Conservation (phyloP, 257 asterid genomes). For the Solanum tarijense region DNA sequence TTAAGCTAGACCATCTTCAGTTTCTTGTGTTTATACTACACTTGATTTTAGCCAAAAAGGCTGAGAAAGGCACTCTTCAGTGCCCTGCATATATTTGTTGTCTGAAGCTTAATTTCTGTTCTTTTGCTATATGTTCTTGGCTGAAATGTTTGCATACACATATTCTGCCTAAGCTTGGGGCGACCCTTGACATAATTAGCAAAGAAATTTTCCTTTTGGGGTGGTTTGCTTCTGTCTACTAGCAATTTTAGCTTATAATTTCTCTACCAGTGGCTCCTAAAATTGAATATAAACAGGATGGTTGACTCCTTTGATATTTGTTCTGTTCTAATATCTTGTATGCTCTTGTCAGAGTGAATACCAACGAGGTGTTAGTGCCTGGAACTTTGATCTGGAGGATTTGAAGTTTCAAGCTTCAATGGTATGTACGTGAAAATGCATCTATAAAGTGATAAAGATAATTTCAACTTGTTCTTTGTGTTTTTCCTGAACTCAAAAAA, state of each 20-base stretch:
- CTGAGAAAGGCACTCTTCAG: conserved; percentile 8
- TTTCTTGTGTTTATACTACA: background rate
- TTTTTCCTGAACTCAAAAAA: background rate
- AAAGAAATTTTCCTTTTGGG: background rate
- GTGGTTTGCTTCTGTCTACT: background rate
- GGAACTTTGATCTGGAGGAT: conserved; percentile 97
- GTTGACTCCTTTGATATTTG: background rate
- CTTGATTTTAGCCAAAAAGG: conserved; percentile 12
- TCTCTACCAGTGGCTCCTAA: background rate
- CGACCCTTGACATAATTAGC: background rate
- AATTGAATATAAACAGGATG: background rate
- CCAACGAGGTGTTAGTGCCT: conserved; percentile 98
- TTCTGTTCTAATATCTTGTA: background rate
- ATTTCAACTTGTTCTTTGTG: background rate
- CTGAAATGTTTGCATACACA: background rate
- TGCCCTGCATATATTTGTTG: background rate
- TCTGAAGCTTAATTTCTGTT: background rate
- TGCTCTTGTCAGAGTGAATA: conserved; percentile 67
- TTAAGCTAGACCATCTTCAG: background rate
- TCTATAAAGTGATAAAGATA: background rate
- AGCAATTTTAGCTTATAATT: background rate
- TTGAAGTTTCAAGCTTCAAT: conserved; percentile 87
- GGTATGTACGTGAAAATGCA: conserved; percentile 37
- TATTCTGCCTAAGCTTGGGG: background rate
- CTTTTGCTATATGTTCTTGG: background rate